Conservation (phyloP, 306 rosid genomes). For the Astragalus glycyphyllos region DNA sequence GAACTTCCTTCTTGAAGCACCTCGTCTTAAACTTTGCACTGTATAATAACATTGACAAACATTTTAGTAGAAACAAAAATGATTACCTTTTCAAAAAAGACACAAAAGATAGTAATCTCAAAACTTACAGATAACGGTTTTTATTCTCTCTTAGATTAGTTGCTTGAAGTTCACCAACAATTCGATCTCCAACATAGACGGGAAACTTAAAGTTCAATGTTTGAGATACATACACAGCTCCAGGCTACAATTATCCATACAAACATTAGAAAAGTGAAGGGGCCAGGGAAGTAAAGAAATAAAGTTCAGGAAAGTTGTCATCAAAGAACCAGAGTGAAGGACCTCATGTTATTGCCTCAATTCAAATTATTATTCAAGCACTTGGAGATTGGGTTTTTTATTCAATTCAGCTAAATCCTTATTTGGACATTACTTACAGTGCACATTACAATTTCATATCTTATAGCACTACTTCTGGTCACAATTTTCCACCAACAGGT, state of each 20-base stretch:
- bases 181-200: constrained; percentile 75
- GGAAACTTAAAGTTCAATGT: constrained; percentile 80
- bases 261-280: constrained; percentile 32
- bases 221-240: constrained; percentile 84
- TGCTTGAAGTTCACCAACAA: constrained; percentile 67
- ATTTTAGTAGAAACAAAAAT: too few species aligned
- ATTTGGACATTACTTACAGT: constrained; percentile 3
- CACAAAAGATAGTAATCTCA: neutral
- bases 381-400: neutral
- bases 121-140: constrained; percentile 74
- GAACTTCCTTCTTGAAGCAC: too few species aligned
- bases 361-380: constrained; percentile 16
- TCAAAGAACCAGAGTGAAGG: neutral
- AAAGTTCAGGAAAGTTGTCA: constrained; percentile 28
- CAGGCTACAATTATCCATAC: constrained; percentile 62
- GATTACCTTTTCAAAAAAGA: neutral
- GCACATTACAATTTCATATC: neutral
- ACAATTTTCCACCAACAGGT: neutral
- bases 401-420: constrained; percentile 18
- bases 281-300: constrained; percentile 1
- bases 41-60: too few species aligned
- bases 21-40: too few species aligned
- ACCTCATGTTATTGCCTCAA: constrained; percentile 1
- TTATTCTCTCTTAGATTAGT: constrained; percentile 58
- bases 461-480: neutral